Evolutionary conservation across 768 basidiomycete species (phyloP), one percentile per base, ranked within the genome.

Genomic region (Tricholoma saponaceum): DNA sequence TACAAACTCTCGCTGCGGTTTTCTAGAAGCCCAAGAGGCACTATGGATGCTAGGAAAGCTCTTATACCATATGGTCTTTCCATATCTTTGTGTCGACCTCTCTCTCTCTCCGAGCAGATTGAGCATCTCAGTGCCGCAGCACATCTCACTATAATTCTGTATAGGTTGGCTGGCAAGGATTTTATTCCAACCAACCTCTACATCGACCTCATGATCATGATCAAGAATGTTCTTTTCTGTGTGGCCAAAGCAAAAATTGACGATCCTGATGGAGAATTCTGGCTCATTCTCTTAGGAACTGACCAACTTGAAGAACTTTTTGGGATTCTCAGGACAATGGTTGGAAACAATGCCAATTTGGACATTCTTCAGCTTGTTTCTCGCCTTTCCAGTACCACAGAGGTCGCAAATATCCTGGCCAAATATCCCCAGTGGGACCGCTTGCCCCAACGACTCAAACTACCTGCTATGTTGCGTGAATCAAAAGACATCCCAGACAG

Each of bases 141-240:
- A 7, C 71, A 73, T 2, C 51, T 71, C 9, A 47, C 55, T 9
- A 14, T 53, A 16, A 39, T 25, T n/a, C 52, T 53, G 5, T 53
- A 53, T 39, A 53, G 35, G 16, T 25, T 35, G 35, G 52, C 5
- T 35, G 25, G 35, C 4, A 39, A 39, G 30, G 41, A 47, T 20
- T 30, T 60, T 30, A 57, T 60, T 37, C 60, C 56, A 6, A 44
- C 46, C 4, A 61, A 65, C 10, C 65, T 72, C 0, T 77, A 66
- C 52, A 23, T 61, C 5, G 72, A 78, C 56, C 56, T 75, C 35
- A 65, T 69, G 64, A 55, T 69, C 2, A 74, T 74, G 72, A 68
- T 77, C 55, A 78, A 75, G 62, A 76, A 76, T 58, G 66, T 59
- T 0, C 72, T 57, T 47, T 75, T 76, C 56, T 77, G 73, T 46